Evolutionary conservation across 1,284 basidiomycete species (phyloP).

Genomic region (Leccinum idahoense): DNA sequence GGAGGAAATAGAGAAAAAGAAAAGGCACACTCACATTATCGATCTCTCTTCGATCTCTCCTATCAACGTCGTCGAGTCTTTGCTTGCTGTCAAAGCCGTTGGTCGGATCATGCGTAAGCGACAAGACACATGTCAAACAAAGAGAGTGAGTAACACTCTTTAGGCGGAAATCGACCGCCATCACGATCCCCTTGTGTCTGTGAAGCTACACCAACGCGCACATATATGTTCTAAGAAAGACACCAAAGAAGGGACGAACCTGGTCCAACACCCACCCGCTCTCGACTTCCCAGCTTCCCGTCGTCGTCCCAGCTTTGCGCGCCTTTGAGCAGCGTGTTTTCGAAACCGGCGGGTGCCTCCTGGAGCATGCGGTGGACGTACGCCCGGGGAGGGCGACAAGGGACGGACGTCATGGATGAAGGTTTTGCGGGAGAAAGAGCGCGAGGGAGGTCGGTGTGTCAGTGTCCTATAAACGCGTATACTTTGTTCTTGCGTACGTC

Average conservation of each 20-base stretch:
- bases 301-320: slow-evolving; percentile 80
- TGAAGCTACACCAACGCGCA: slow-evolving; percentile 53
- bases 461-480: slow-evolving; percentile 74
- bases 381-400: slow-evolving; percentile 75
- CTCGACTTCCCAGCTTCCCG: slow-evolving; percentile 84
- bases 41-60: slow-evolving; percentile 34
- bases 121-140: background rate
- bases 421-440: slow-evolving; percentile 81
- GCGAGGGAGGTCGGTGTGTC: slow-evolving; percentile 83
- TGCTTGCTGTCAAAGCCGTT: slow-evolving; percentile 78
- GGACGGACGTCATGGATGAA: slow-evolving; percentile 88
- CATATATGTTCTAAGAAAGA: background rate
- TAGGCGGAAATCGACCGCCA: slow-evolving; percentile 87
- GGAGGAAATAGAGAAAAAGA: too few relatives aligned
- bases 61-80: slow-evolving; percentile 83
- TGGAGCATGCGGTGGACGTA: slow-evolving; percentile 76
- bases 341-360: slow-evolving; percentile 88
- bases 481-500: slow-evolving; percentile 68
- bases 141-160: slow-evolving; percentile 46
- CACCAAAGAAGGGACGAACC: slow-evolving; percentile 35
- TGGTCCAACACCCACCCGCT: slow-evolving; percentile 82
- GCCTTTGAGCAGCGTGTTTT: slow-evolving; percentile 73
- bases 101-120: slow-evolving; percentile 3
- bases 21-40: too few relatives aligned
- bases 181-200: slow-evolving; percentile 92